These are phyloP conservation scores for Salix viminalis DNA, from an alignment of 345 rosid species.

Conservation along the genomic window DNA sequence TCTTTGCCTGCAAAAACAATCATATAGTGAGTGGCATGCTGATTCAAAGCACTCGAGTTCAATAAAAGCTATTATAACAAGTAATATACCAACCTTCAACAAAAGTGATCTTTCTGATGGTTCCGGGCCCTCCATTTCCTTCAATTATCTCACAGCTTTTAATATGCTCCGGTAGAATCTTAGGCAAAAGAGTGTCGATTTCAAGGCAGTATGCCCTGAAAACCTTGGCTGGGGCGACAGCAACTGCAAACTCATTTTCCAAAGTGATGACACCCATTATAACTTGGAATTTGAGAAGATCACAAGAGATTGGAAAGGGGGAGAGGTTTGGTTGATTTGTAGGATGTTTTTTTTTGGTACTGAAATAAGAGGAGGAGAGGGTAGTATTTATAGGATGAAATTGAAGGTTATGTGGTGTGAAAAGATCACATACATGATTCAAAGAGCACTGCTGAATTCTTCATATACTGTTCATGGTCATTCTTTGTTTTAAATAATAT, in stretches of 20 bases:
- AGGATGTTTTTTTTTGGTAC: not conserved
- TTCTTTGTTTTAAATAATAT: too few species aligned
- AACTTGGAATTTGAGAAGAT: not conserved
- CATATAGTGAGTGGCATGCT: not conserved
- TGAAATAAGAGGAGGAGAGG: not conserved
- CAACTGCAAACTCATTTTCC: not conserved
- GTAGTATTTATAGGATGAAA: not conserved
- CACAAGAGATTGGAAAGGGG: not conserved
- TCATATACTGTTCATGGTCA: too few species aligned
- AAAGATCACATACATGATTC: too few species aligned
- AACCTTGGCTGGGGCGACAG: not conserved
- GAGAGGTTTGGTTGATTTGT: not conserved
- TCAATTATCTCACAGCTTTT: not conserved
- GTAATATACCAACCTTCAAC: not conserved
- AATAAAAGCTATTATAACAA: too few species aligned
- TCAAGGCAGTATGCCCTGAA: not conserved
- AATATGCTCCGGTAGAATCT: not conserved
- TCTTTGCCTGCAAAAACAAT: not conserved
- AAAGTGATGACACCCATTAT: not conserved
- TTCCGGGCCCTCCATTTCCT: not conserved
- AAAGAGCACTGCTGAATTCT: too few species aligned
- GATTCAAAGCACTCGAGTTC: too few species aligned
- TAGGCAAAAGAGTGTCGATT: not conserved
- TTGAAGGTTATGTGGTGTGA: not conserved
- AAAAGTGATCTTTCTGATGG: slow-evolving; percentile 4